Percentiles rank a stretch among this genome's conserved stretches.
These are phyloP conservation scores for Yamadazyma kanchanaburiensis DNA, from an alignment of 1,139 yeast genomes.

Conservation along the genomic window DNA sequence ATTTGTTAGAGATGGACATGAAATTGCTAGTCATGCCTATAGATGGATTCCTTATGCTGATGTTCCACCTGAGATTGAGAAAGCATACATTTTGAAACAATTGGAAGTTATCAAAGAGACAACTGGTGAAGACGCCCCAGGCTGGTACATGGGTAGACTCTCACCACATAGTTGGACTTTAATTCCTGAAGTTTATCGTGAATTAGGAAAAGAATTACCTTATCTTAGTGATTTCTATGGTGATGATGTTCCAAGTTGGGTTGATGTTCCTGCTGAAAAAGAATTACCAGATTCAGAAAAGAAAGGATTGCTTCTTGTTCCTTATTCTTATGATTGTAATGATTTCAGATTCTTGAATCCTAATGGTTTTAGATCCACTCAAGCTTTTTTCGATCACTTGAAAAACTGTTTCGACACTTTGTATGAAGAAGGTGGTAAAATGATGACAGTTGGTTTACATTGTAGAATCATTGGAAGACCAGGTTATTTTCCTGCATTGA, in stretches of 20 bases:
- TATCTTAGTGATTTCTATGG: conserved; percentile 16
- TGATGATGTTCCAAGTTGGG: conserved; percentile 17
- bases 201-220: conserved; percentile 13
- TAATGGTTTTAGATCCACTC: conserved; percentile 14
- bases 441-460: conserved; percentile 35
- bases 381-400: conserved; percentile 14
- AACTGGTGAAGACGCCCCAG: conserved; percentile 13
- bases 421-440: conserved; percentile 33
- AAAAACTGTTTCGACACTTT: conserved; percentile 32
- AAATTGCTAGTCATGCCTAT: conserved; percentile 35
- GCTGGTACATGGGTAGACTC: conserved; percentile 18
- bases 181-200: conserved; percentile 14
- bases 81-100: conserved; percentile 15
- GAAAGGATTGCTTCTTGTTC: conserved; percentile 15
- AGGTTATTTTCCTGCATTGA: conserved; percentile 29
- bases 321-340: conserved; percentile 16
- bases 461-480: conserved; percentile 35
- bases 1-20: conserved; percentile 32
- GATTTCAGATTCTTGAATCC: conserved; percentile 14
- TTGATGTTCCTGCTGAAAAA: conserved; percentile 16
- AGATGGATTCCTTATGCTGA: conserved; percentile 32
- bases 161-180: conserved; percentile 15
- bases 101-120: conserved; percentile 12
- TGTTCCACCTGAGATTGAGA: conserved; percentile 14
- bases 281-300: conserved; percentile 14